phyloP scores from a whole-genome alignment of 2,329 filamentous ascomycete genomes.

The Aspergillus bombycis region DNA sequence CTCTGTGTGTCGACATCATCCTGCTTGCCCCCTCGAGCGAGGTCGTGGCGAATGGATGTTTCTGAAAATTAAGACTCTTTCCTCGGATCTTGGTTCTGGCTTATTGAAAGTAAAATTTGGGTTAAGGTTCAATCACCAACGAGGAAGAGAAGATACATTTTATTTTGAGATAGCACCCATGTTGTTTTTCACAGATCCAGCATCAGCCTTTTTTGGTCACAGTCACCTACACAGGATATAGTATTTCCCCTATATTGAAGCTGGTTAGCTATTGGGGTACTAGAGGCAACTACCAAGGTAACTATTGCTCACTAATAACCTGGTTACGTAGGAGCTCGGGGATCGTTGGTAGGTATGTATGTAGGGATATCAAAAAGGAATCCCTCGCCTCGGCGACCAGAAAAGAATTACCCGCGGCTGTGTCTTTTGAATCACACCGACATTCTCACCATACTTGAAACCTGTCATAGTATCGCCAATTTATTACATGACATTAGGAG shows the following conservation, averaged over 20 bases:
- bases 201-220: background rate
- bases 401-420: background rate
- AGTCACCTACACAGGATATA: too few species aligned
- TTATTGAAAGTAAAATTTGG: background rate
- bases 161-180: background rate
- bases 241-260: too few species aligned
- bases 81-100: background rate
- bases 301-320: background rate
- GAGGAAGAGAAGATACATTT: background rate
- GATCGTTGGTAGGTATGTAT: constrained; percentile 1
- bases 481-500: background rate
- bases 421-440: background rate
- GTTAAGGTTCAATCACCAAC: background rate
- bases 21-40: background rate
- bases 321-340: background rate
- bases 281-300: background rate
- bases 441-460: background rate
- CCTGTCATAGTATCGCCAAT: background rate
- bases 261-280: background rate
- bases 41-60: background rate
- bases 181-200: background rate
- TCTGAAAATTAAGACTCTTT: background rate
- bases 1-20: background rate
- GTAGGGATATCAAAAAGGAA: background rate
- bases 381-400: background rate